Evolutionary conservation across 1,284 basidiomycete species (phyloP).

Genomic region (Sparassis latifolia): DNA sequence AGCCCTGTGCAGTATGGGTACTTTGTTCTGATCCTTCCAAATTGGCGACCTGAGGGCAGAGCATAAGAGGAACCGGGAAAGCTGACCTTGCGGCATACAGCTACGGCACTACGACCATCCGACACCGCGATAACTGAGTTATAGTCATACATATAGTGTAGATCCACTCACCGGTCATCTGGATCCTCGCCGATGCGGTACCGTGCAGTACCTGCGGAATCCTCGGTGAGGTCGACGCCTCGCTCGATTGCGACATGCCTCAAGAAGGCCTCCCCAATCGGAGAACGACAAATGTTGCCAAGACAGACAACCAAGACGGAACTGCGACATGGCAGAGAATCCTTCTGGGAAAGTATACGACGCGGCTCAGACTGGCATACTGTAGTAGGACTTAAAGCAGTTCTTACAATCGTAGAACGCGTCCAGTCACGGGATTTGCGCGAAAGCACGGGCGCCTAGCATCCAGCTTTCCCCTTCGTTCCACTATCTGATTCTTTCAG

Average conservation of each 20-base stretch:
- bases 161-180: constrained; percentile 51
- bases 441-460: not conserved
- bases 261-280: constrained; percentile 76
- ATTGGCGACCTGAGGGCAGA: not conserved
- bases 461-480: not conserved
- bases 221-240: constrained; percentile 56
- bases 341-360: not conserved
- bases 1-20: constrained; percentile 55
- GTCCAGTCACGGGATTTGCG: not conserved
- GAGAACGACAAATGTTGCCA: constrained; percentile 75
- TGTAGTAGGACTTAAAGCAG: no score
- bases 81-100: constrained; percentile 54
- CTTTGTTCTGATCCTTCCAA: constrained; percentile 36
- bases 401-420: not conserved
- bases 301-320: constrained; percentile 69
- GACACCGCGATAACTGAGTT: not conserved
- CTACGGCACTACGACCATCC: constrained; percentile 61
- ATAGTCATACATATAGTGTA: not conserved
- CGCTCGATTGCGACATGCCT: constrained; percentile 54
- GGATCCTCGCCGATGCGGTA: constrained; percentile 72
- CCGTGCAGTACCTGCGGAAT: constrained; percentile 67
- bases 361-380: no score
- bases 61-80: not conserved
- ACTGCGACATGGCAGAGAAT: constrained; percentile 8
- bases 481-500: not conserved